A percentile compares a stretch with the other conserved stretches of the same genome.
Evolutionary conservation across 352 stramenopile species (phyloP).

Genomic region (Pythium apleroticum): DNA sequence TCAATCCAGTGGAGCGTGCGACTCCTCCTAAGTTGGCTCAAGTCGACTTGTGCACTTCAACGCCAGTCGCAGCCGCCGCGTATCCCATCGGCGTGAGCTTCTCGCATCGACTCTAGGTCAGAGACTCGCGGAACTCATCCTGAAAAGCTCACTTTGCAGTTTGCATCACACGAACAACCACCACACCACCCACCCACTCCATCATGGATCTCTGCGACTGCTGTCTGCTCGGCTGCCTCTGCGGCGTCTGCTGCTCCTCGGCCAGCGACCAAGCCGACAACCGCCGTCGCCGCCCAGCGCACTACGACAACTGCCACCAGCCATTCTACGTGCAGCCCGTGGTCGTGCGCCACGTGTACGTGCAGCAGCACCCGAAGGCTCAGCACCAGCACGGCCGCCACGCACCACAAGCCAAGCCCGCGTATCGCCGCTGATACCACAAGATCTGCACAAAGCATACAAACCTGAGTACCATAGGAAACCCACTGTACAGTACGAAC

Average conservation of each 20-base stretch:
- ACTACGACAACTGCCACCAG: slow-evolving; percentile 1
- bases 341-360: slow-evolving; percentile 4
- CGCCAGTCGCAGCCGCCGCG: neutral
- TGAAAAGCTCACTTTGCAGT: neutral
- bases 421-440: neutral
- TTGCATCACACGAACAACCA: neutral
- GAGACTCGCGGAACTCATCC: no score
- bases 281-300: neutral
- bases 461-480: no score
- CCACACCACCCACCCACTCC: neutral
- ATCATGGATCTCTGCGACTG: slow-evolving; percentile 15
- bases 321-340: slow-evolving; percentile 12
- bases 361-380: slow-evolving; percentile 1
- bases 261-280: neutral
- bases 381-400: neutral
- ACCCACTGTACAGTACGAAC: no score
- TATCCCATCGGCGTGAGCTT: no score
- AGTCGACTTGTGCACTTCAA: neutral
- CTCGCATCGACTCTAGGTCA: no score
- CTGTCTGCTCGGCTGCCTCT: slow-evolving; percentile 15
- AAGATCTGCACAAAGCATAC: neutral
- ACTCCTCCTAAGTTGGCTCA: neutral
- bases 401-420: neutral
- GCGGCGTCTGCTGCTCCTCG: slow-evolving; percentile 5
- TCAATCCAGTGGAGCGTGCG: slow-evolving; percentile 1